Percentiles rank a stretch among this genome's conserved stretches.
phyloP scores from a whole-genome alignment of 148 eudicot genomes.

The Vaccinium vitisidaea region DNA sequence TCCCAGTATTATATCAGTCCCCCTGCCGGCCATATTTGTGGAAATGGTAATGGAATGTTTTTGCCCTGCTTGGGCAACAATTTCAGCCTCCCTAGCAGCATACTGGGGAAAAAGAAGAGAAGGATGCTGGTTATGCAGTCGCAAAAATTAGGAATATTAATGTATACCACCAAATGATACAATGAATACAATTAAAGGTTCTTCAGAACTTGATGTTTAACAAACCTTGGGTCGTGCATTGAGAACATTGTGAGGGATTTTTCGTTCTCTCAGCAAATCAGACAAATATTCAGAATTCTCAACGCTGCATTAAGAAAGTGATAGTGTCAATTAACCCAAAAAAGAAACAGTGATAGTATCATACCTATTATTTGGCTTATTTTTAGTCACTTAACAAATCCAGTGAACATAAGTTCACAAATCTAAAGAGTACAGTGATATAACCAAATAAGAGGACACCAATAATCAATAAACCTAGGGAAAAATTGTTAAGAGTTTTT shows the following conservation, averaged over 20 bases:
- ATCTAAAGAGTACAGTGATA: neutral
- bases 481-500: neutral
- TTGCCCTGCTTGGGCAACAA: constrained; percentile 97
- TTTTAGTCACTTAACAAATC: neutral
- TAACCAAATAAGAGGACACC: neutral
- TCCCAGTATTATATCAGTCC: constrained; percentile 96
- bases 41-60: constrained; percentile 92
- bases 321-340: neutral
- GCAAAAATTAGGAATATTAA: neutral
- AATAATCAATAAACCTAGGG: neutral
- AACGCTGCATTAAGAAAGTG: constrained; percentile 61
- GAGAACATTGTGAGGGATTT: constrained; percentile 93
- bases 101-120: constrained; percentile 47
- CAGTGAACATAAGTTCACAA: neutral
- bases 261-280: constrained; percentile 56
- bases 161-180: neutral
- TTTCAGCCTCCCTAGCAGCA: constrained; percentile 99
- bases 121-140: neutral
- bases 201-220: constrained; percentile 13
- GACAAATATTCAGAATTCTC: constrained; percentile 91
- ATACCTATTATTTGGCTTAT: neutral
- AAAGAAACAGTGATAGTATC: constrained; percentile 9
- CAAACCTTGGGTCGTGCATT: constrained; percentile 98
- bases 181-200: constrained; percentile 3
- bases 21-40: constrained; percentile 99